Conservation (phyloP, 495 filamentous ascomycete genomes). For the Astrothelium macrocarpum region DNA sequence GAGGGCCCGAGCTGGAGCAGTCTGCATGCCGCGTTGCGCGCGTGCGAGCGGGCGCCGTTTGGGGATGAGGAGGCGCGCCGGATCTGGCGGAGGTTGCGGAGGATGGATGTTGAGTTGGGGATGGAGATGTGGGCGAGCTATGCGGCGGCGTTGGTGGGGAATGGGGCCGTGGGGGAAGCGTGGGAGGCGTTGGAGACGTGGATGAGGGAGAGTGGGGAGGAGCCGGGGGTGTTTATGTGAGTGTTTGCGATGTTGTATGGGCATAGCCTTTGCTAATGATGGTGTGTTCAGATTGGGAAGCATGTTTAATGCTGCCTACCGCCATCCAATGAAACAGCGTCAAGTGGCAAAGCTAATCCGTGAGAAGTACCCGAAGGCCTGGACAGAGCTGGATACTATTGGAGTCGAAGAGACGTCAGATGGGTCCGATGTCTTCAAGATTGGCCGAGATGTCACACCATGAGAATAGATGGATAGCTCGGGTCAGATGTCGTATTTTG, state of each 20-base stretch:
- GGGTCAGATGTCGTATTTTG: too few species aligned
- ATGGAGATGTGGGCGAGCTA: conserved; percentile 62
- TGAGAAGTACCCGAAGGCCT: conserved; percentile 54
- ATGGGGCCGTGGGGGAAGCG: conserved; percentile 55
- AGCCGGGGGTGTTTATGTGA: conserved; percentile 61
- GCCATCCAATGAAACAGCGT: conserved; percentile 45
- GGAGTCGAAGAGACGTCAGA: conserved; percentile 17
- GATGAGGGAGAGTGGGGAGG: conserved; percentile 52
- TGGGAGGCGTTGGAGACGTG: conserved; percentile 48
- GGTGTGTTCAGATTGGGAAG: conserved; percentile 47
- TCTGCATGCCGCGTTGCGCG: conserved; percentile 66
- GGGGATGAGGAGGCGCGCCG: conserved; percentile 57
- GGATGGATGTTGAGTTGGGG: conserved; percentile 68
- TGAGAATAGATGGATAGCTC: too few species aligned
- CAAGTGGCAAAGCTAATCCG: conserved; percentile 63
- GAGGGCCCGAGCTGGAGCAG: conserved; percentile 77
- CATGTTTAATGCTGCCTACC: conserved; percentile 61
- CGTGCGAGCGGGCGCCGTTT: conserved; percentile 53
- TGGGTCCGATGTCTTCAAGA: conserved; percentile 18
- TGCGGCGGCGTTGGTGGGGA: conserved; percentile 60
- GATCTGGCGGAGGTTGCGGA: conserved; percentile 63
- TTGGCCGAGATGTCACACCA: conserved; percentile 22
- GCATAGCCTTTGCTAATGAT: conserved; percentile 22
- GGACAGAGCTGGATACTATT: conserved; percentile 50
- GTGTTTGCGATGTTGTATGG: conserved; percentile 28